These are phyloP conservation scores for Myxozyma nipponensis DNA, from an alignment of 805 yeast genomes.

Conservation along the genomic window DNA sequence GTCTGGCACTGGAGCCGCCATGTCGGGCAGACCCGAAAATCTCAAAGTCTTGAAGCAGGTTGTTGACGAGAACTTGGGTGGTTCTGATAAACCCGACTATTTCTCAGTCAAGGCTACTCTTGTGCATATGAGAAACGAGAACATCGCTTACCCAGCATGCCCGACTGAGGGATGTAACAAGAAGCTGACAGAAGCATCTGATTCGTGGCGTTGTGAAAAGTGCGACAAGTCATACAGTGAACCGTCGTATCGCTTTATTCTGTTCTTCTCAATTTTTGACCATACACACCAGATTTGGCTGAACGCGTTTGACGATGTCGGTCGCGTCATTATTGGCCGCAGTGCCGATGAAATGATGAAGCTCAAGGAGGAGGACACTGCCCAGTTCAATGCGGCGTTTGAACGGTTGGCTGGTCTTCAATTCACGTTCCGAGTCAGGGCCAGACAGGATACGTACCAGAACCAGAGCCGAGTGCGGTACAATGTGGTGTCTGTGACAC, in stretches of 20 bases:
- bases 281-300: slow-evolving; percentile 80
- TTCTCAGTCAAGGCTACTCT: slow-evolving; percentile 73
- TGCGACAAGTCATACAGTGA: slow-evolving; percentile 66
- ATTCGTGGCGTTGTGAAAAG: slow-evolving; percentile 89
- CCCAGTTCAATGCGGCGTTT: slow-evolving; percentile 41
- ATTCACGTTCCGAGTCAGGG: slow-evolving; percentile 70
- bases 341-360: slow-evolving; percentile 59
- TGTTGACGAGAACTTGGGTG: slow-evolving; percentile 63
- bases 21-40: slow-evolving; percentile 45
- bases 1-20: slow-evolving; percentile 36
- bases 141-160: slow-evolving; percentile 89
- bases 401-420: slow-evolving; percentile 60
- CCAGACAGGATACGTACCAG: slow-evolving; percentile 78
- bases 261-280: slow-evolving; percentile 76
- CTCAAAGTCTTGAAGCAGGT: slow-evolving; percentile 67
- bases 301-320: slow-evolving; percentile 83
- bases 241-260: slow-evolving; percentile 76
- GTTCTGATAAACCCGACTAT: slow-evolving; percentile 73
- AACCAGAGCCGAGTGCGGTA: slow-evolving; percentile 74
- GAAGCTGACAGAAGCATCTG: slow-evolving; percentile 68
- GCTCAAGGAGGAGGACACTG: slow-evolving; percentile 33
- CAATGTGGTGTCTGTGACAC: slow-evolving; percentile 50
- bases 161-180: slow-evolving; percentile 70
- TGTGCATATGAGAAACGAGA: slow-evolving; percentile 65
- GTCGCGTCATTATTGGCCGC: slow-evolving; percentile 58